A percentile compares a stretch with the other conserved stretches of the same genome.
phyloP scores from a whole-genome alignment of 2,329 filamentous ascomycete species.

The Fulvia fulva region DNA sequence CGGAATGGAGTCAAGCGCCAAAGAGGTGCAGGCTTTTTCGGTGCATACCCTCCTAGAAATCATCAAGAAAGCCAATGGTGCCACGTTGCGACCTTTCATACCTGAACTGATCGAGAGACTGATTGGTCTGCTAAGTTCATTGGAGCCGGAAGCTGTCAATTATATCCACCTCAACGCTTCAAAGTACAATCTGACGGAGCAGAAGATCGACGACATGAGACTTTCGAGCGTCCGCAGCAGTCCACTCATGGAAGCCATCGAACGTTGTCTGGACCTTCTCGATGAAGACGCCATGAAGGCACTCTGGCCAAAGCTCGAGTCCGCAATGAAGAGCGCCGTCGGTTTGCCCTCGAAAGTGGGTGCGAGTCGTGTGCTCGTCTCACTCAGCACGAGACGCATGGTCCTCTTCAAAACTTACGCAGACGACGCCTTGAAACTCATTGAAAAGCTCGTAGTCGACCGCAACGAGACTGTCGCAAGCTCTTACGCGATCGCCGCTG shows the following conservation, averaged over 20 bases:
- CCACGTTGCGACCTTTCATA: constrained; percentile 73
- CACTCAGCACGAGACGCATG: constrained; percentile 75
- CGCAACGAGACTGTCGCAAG: constrained; percentile 90
- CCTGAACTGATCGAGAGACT: constrained; percentile 77
- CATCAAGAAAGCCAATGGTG: constrained; percentile 78
- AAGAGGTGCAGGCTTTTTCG: constrained; percentile 82
- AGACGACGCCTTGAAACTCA: constrained; percentile 68
- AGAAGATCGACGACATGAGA: constrained; percentile 84
- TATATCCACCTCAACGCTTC: constrained; percentile 87
- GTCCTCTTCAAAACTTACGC: constrained; percentile 72
- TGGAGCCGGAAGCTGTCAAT: constrained; percentile 86
- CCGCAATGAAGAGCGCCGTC: constrained; percentile 77
- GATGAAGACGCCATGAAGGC: constrained; percentile 74
- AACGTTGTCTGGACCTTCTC: constrained; percentile 78
- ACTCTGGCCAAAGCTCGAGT: constrained; percentile 68
- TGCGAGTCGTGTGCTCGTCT: constrained; percentile 78
- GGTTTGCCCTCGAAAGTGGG: constrained; percentile 93
- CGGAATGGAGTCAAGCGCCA: constrained; percentile 80
- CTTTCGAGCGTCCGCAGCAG: constrained; percentile 77
- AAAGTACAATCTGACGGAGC: constrained; percentile 77
- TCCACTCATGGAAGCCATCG: constrained; percentile 87
- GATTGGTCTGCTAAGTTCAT: constrained; percentile 74
- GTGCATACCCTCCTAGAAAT: constrained; percentile 78
- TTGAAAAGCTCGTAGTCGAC: constrained; percentile 80
- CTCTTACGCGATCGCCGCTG: constrained; percentile 79